Conservation (phyloP, 176 grass and related monocot species). For the Avena atlantica region DNA sequence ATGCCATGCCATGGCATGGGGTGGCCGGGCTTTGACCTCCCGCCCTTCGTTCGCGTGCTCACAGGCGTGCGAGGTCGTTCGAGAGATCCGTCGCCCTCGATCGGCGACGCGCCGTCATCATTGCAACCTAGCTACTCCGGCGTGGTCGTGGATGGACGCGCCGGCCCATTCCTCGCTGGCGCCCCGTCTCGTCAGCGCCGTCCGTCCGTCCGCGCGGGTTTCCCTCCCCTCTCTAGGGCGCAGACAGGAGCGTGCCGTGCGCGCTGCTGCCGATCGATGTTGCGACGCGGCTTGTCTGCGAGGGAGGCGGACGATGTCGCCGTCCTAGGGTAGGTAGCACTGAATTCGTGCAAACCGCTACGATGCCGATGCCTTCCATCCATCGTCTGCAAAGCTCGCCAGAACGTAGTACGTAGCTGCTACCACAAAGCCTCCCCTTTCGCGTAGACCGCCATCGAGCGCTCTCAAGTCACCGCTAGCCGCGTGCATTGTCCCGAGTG, state of each 20-base stretch:
- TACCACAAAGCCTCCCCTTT: not conserved
- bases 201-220: not conserved
- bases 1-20: no score
- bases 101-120: not conserved
- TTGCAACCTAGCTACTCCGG: not conserved
- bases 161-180: not conserved
- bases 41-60: not conserved
- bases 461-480: not conserved
- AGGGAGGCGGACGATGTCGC: not conserved
- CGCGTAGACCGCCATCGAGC: not conserved
- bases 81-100: not conserved
- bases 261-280: not conserved
- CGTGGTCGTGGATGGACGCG: not conserved
- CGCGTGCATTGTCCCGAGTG: no score
- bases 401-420: not conserved
- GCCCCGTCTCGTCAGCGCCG: not conserved
- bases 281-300: not conserved
- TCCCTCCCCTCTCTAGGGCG: constrained; percentile 9
- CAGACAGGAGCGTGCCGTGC: not conserved
- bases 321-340: not conserved
- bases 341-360: not conserved
- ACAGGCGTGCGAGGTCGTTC: not conserved
- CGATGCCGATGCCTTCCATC: not conserved
- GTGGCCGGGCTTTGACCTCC: no score
- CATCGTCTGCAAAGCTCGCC: not conserved